These are phyloP conservation scores for Nectriaceae sp. DNA, from an alignment of 2,329 filamentous ascomycete genomes.

Conservation along the genomic window DNA sequence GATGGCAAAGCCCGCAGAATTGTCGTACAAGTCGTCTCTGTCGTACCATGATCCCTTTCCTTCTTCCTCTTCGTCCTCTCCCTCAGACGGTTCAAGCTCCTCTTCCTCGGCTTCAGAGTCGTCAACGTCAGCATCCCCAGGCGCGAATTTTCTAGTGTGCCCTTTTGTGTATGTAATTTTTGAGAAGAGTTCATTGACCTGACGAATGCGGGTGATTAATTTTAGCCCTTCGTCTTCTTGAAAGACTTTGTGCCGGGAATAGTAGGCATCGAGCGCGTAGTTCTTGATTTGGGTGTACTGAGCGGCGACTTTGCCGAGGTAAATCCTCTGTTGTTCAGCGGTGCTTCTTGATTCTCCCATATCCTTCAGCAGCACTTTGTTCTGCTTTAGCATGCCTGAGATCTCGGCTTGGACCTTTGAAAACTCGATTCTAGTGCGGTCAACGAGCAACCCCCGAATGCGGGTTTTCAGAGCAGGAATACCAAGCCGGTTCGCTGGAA, in stretches of 20 bases:
- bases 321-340: slow-evolving; percentile 35
- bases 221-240: slow-evolving; percentile 24
- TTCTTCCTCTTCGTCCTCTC: neutral
- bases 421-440: slow-evolving; percentile 42
- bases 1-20: slow-evolving; percentile 4
- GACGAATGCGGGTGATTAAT: slow-evolving; percentile 41
- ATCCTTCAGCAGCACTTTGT: slow-evolving; percentile 16
- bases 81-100: neutral
- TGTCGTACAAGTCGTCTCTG: slow-evolving; percentile 18
- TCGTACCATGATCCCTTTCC: slow-evolving; percentile 1
- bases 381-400: slow-evolving; percentile 6
- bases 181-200: slow-evolving; percentile 40
- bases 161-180: slow-evolving; percentile 25
- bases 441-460: slow-evolving; percentile 39
- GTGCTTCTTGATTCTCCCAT: slow-evolving; percentile 35
- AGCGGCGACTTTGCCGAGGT: slow-evolving; percentile 35
- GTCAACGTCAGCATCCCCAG: neutral
- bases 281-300: slow-evolving; percentile 30
- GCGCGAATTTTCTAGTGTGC: slow-evolving; percentile 14
- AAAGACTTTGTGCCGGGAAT: slow-evolving; percentile 35
- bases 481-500: slow-evolving; percentile 33
- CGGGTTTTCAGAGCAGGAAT: slow-evolving; percentile 36
- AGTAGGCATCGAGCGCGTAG: slow-evolving; percentile 38
- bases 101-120: neutral
- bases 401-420: slow-evolving; percentile 38